These are phyloP conservation scores for Yamadazyma dushanensis DNA, from an alignment of 1,139 yeast species.

Conservation along the genomic window DNA sequence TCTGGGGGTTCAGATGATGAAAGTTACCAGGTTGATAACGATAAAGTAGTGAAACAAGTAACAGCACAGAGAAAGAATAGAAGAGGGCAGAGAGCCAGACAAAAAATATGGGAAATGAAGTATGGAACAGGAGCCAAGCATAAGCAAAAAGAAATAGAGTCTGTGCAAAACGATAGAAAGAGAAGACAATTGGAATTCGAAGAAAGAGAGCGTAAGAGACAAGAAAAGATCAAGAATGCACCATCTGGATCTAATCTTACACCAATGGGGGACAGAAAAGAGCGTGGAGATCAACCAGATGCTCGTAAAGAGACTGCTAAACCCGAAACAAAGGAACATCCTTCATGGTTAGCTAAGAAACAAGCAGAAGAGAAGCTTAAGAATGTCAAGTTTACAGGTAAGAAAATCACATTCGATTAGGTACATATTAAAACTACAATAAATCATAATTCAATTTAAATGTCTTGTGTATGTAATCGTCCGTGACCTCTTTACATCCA, in stretches of 20 bases:
- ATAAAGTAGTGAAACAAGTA: slow-evolving; percentile 57
- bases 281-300: slow-evolving; percentile 3
- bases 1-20: slow-evolving; percentile 78
- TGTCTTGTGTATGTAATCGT: slow-evolving; percentile 26
- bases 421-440: slow-evolving; percentile 14
- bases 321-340: slow-evolving; percentile 49
- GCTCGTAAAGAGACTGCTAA: background rate
- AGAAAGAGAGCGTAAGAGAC: slow-evolving; percentile 69
- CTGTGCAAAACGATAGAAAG: slow-evolving; percentile 55
- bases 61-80: slow-evolving; percentile 70
- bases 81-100: slow-evolving; percentile 96
- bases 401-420: slow-evolving; percentile 71
- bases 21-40: slow-evolving; percentile 52
- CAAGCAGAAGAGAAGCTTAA: slow-evolving; percentile 65
- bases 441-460: slow-evolving; percentile 30
- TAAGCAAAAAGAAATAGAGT: slow-evolving; percentile 59
- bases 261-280: slow-evolving; percentile 41
- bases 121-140: slow-evolving; percentile 87
- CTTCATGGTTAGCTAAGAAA: slow-evolving; percentile 93
- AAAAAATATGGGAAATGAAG: slow-evolving; percentile 92
- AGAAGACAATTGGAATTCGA: slow-evolving; percentile 66
- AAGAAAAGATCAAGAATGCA: slow-evolving; percentile 44
- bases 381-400: slow-evolving; percentile 75
- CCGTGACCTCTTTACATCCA: slow-evolving; percentile 53
- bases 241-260: slow-evolving; percentile 39